Conservation (phyloP, 2,329 filamentous ascomycete species). For the Amylocarpus encephaloides region DNA sequence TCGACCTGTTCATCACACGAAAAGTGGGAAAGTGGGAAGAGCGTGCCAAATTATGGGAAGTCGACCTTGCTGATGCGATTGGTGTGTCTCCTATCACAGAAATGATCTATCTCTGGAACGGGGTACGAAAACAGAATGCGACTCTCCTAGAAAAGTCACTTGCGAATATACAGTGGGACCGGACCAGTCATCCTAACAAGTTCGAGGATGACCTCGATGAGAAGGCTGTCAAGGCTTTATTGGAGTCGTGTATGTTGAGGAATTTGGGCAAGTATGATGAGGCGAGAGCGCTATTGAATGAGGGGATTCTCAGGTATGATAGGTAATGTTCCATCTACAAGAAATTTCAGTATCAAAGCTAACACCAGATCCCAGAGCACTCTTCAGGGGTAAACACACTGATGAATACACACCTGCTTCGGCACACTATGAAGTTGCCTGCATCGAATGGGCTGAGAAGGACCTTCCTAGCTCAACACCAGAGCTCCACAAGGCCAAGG, state of each 20-base stretch:
- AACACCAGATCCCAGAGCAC: constrained; percentile 32
- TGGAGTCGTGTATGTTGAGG: constrained; percentile 60
- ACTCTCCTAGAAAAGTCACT: constrained; percentile 59
- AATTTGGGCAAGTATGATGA: constrained; percentile 56
- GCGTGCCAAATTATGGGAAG: constrained; percentile 57
- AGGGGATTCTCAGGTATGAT: constrained; percentile 59
- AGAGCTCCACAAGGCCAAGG: constrained; percentile 36
- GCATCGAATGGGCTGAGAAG: constrained; percentile 66
- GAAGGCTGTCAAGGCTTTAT: constrained; percentile 57
- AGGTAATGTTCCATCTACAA: constrained; percentile 35
- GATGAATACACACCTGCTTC: constrained; percentile 69
- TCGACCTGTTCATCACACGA: constrained; percentile 77
- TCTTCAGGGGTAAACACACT: constrained; percentile 53
- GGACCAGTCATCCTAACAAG: constrained; percentile 45
- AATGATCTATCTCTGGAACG: constrained; percentile 93
- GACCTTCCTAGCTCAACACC: constrained; percentile 18
- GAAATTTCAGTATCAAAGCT: constrained; percentile 12
- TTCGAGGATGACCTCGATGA: constrained; percentile 53
- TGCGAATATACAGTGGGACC: constrained; percentile 54
- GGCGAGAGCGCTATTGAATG: constrained; percentile 57
- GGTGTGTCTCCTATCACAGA: constrained; percentile 78
- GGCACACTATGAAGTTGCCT: constrained; percentile 81
- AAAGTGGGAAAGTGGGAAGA: constrained; percentile 88
- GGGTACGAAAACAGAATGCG: constrained; percentile 70
- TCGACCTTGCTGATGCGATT: constrained; percentile 71